A percentile compares a stretch with the other conserved stretches of the same genome.
These are phyloP conservation scores for Meira nashicola DNA, from an alignment of 1,284 basidiomycete species.

Conservation along the genomic window DNA sequence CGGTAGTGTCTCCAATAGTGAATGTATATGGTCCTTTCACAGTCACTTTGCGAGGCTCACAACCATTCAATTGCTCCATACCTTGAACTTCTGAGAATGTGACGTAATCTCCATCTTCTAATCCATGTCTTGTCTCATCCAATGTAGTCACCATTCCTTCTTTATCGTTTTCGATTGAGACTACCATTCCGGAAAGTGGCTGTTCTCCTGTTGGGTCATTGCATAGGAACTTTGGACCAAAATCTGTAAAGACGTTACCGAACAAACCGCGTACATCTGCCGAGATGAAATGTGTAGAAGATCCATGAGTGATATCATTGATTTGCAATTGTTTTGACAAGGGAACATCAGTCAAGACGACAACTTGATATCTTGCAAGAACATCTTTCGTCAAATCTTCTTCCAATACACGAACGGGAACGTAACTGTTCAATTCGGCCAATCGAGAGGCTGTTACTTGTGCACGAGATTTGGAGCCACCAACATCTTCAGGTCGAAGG, in stretches of 20 bases:
- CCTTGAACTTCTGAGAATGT: constrained; percentile 97
- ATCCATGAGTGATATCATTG: constrained; percentile 66
- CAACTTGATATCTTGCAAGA: constrained; percentile 58
- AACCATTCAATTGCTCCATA: constrained; percentile 83
- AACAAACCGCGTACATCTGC: constrained; percentile 92
- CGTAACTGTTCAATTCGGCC: constrained; percentile 92
- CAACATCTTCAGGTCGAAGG: constrained; percentile 75
- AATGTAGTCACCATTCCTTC: constrained; percentile 92
- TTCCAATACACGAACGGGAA: constrained; percentile 71
- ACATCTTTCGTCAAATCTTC: constrained; percentile 37
- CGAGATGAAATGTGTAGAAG: constrained; percentile 81
- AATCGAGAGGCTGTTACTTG: constrained; percentile 81
- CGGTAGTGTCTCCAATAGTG: constrained; percentile 51
- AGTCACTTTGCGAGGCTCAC: constrained; percentile 82
- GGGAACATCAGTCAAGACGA: constrained; percentile 78
- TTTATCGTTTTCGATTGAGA: constrained; percentile 61
- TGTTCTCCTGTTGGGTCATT: constrained; percentile 94
- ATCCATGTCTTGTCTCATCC: constrained; percentile 93
- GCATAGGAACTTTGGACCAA: constrained; percentile 87
- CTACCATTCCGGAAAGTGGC: constrained; percentile 89
- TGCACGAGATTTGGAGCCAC: constrained; percentile 60
- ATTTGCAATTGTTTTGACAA: constrained; percentile 84
- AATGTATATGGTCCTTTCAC: constrained; percentile 67
- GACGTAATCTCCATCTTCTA: constrained; percentile 96
- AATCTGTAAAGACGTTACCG: constrained; percentile 94